A percentile compares a stretch with the other conserved stretches of the same genome.
Conservation (phyloP, 768 basidiomycete genomes). For the Naematelia aurantialba region DNA sequence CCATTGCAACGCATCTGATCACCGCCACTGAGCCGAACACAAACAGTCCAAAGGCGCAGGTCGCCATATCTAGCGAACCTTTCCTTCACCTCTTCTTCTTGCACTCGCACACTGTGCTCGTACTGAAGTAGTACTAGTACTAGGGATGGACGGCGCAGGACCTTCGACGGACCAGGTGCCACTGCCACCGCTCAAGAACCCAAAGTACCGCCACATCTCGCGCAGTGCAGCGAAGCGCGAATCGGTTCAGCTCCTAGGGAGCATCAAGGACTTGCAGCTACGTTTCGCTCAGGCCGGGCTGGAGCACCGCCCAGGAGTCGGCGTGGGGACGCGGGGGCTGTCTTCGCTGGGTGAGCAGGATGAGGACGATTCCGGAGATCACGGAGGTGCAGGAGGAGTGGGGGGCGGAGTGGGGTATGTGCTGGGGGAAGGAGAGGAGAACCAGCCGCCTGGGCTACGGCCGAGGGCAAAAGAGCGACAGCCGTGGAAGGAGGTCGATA, state of each 20-base stretch:
- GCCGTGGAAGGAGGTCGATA: conserved; percentile 41
- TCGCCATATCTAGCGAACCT: no score
- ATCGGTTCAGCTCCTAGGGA: conserved; percentile 90
- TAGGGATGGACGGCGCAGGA: not conserved
- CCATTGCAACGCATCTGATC: no score
- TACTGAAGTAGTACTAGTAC: no score
- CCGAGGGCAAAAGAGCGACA: conserved; percentile 11
- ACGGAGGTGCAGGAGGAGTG: not conserved
- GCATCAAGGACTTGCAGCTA: conserved; percentile 91
- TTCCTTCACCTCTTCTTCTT: no score
- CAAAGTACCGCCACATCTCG: conserved; percentile 41
- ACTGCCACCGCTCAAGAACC: conserved; percentile 27
- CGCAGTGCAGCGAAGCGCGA: conserved; percentile 75
- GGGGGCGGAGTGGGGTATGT: no score
- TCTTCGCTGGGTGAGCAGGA: conserved; percentile 62
- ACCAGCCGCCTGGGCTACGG: conserved; percentile 49
- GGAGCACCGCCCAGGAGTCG: conserved; percentile 33
- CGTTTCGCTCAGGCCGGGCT: conserved; percentile 59
- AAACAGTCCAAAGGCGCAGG: no score
- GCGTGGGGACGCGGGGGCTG: conserved; percentile 45
- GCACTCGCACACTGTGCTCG: no score
- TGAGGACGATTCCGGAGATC: no score
- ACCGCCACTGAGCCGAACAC: no score
- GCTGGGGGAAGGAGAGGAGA: no score
- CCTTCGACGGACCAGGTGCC: not conserved